phyloP scores from a whole-genome alignment of 352 stramenopile genomes.

The Paralagenidium karlingii region DNA sequence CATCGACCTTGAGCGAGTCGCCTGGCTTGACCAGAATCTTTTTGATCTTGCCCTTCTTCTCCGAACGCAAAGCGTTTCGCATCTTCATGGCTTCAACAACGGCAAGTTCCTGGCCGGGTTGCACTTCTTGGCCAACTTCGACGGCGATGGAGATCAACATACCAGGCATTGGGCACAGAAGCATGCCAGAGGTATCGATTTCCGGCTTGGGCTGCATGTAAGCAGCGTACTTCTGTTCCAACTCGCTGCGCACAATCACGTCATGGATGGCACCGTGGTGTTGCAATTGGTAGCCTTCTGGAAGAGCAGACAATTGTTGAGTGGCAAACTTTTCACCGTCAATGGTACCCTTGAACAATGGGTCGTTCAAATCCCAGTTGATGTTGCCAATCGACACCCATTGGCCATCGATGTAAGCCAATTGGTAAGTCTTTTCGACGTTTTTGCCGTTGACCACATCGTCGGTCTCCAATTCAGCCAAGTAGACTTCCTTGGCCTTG shows the following conservation, averaged over 20 bases:
- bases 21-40: constrained; percentile 73
- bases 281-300: constrained; percentile 67
- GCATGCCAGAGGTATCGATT: constrained; percentile 83
- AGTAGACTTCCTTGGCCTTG: constrained; percentile 18
- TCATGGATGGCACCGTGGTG: constrained; percentile 83
- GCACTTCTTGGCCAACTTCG: constrained; percentile 83
- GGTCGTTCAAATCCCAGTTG: constrained; percentile 45
- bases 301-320: constrained; percentile 45
- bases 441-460: constrained; percentile 18
- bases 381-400: constrained; percentile 41
- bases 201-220: constrained; percentile 88
- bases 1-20: constrained; percentile 83
- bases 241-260: constrained; percentile 77
- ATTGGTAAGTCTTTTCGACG: constrained; percentile 13
- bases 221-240: constrained; percentile 73
- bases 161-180: constrained; percentile 94
- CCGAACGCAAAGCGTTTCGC: constrained; percentile 92
- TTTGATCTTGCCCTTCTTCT: constrained; percentile 81
- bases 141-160: constrained; percentile 81
- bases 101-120: constrained; percentile 88
- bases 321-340: constrained; percentile 19
- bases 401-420: constrained; percentile 22
- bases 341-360: constrained; percentile 25
- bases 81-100: constrained; percentile 99
- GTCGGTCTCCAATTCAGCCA: constrained; percentile 43